phyloP scores from a whole-genome alignment of 257 asterid species.

The Solanum pimpinellifolium region DNA sequence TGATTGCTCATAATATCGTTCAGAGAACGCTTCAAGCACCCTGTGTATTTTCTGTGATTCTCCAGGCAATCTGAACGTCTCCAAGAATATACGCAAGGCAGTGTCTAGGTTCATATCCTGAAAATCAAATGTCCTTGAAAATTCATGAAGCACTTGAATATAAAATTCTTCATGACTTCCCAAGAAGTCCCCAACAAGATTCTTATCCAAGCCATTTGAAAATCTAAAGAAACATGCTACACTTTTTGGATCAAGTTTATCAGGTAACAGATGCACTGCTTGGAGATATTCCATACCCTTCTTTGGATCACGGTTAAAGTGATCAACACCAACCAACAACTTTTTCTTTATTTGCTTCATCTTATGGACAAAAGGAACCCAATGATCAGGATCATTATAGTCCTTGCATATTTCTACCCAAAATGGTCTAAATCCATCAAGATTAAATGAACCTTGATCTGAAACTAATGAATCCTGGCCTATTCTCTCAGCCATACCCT shows the following conservation, averaged over 20 bases:
- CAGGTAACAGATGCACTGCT: constrained; percentile 59
- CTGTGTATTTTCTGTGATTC: constrained; percentile 95
- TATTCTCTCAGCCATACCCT: constrained; percentile 72
- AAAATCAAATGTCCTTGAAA: constrained; percentile 71
- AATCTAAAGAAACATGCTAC: constrained; percentile 77
- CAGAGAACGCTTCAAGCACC: constrained; percentile 92
- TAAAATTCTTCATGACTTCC: constrained; percentile 88
- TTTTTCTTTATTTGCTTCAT: constrained; percentile 66
- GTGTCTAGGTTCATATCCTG: constrained; percentile 64
- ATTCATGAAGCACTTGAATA: constrained; percentile 78
- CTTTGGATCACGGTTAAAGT: constrained; percentile 76
- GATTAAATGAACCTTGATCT: constrained; percentile 24
- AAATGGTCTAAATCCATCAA: constrained; percentile 49
- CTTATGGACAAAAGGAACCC: constrained; percentile 73
- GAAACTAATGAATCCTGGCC: constrained; percentile 42
- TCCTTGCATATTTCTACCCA: constrained; percentile 63
- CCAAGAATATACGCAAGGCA: constrained; percentile 82
- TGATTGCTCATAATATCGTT: constrained; percentile 76
- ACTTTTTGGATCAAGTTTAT: constrained; percentile 52
- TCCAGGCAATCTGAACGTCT: constrained; percentile 87
- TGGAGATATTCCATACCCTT: constrained; percentile 81
- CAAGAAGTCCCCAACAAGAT: constrained; percentile 66
- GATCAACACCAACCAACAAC: constrained; percentile 78
- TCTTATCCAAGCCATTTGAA: constrained; percentile 72
- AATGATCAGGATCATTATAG: constrained; percentile 45